Evolutionary conservation across 148 eudicot genomes (phyloP), one percentile per base, ranked within the genome.

Genomic region (Cornus kousa): DNA sequence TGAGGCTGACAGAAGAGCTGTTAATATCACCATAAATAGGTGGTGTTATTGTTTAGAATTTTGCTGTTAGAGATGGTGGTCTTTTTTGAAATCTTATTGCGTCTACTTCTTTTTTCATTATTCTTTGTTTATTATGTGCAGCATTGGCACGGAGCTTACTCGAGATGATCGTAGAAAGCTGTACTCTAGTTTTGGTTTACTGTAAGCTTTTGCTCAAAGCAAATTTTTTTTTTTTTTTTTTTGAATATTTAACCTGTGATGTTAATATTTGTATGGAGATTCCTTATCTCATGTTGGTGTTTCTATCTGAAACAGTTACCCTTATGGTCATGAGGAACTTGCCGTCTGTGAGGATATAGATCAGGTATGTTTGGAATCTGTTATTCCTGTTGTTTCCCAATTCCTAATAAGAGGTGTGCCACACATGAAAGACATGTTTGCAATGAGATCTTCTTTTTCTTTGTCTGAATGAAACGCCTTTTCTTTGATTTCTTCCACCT

Each of bases 1-100:
- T 80, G 99, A 96, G 87, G 97, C 99, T 76, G 99, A 96, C 79
- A 89, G 98, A 77, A 96, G 99, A 89, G 97, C 99, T 82, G 98
- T 96, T 73, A 96, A 96, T 85, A 96, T 93, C 77, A 89, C 97
- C 24, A 96, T 96, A 74, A 96, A 96, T n/a, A n/a, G n/a, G n/a
- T 88, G 68, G 31, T 39, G 23, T 40, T 33, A 76, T 39, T 68
- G 62, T 40, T 67, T 55, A 9, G 17, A 28, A 35, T 17, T 55
- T 67, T 74, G 39, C 67, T 43, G 10, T n/a, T 23, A 2, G 17
- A 39, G 23, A 20, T 62, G 66, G 55, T 67, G 14, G 39, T 81
- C 67, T 22, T 23, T n/a, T 70, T 37, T 70, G 20, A 39, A 65
- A 24, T 40, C 72, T 50, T 35, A 40, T 72, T 37, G 46, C 66